Evolutionary conservation across 768 basidiomycete genomes (phyloP), one percentile per base, ranked within the genome.

Genomic region (Suillus tomentosus): DNA sequence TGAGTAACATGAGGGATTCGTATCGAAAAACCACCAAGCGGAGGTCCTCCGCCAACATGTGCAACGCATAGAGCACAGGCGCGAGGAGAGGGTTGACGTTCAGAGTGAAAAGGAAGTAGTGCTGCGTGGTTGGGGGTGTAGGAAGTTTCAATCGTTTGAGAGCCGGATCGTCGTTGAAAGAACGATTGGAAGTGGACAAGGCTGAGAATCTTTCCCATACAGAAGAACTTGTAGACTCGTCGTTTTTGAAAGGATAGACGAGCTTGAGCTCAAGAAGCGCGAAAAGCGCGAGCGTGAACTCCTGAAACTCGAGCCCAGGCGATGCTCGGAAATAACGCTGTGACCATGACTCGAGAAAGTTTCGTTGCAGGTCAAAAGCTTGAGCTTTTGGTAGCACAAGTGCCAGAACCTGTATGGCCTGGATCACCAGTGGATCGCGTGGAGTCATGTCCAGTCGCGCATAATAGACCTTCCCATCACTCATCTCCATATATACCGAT

Each of bases 21-120:
- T 88, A 87, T 24, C 82, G 79, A 64, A 85, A 78, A 14, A 85
- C 75, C n/a, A 81, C 77, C 2, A 92, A 78, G 17, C 88, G 83
- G 39, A 89, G 73, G 63, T 89, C 84, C 71, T 91, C 93, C 0
- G 84, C 94, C 2, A 96, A 81, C 51, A 88, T 84, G 71, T 98
- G 95, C 2, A 99, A 75, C 0, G 87, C 90, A 64, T 88, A 85
- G 14, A 96, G 78, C 34, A 90, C 79, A 2, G 85, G 84, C 0
- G 85, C 85, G 17, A 89, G 77, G 17, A 84, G 73, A 24, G 74
- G 73, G 58, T 85, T 82, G 14, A 83, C 80, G 62, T 69, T 72
- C 65, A 70, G 3, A 67, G 69, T 55, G 63, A 67, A 58, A 65
- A 72, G 39, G 64, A 67, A 61, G 69, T 75, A 63, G 64, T 64